Percentiles rank a stretch among this genome's conserved stretches.
phyloP scores from a whole-genome alignment of 371 early-diverging fungal genomes.

The Mucor saturninus region DNA sequence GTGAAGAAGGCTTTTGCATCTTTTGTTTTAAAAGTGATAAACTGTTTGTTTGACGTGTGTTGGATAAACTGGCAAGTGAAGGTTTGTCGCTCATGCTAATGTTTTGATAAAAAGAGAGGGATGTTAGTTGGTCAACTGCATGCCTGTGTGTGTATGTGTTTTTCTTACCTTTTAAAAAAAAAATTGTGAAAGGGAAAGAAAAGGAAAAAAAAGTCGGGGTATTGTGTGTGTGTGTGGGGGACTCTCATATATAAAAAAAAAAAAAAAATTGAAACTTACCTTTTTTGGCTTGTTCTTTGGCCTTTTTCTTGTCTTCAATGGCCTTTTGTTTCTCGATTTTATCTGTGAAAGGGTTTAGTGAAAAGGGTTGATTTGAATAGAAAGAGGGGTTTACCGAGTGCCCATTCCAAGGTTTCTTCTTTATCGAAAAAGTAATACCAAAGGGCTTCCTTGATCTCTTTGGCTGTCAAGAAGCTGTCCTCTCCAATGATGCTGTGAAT shows the following conservation, averaged over 20 bases:
- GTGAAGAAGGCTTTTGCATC: constrained; percentile 25
- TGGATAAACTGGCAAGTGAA: constrained; percentile 23
- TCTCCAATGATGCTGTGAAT: constrained; percentile 61
- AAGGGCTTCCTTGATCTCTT: constrained; percentile 68
- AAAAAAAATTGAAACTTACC: constrained; percentile 10
- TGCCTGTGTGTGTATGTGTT: neutral
- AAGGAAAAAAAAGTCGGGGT: constrained; percentile 4
- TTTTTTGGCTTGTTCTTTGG: constrained; percentile 36
- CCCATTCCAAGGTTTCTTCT: constrained; percentile 60
- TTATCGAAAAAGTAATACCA: constrained; percentile 71
- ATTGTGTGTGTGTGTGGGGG: neutral
- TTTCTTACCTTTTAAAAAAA: neutral
- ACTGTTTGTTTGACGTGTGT: constrained; percentile 17
- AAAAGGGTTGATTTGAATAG: neutral
- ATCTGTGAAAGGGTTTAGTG: constrained; percentile 24
- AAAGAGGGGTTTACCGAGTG: constrained; percentile 54
- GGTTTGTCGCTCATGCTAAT: constrained; percentile 8
- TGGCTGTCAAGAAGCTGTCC: constrained; percentile 44
- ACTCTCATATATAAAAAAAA: neutral
- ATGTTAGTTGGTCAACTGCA: neutral
- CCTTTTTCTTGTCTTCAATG: constrained; percentile 50
- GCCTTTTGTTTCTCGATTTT: constrained; percentile 41
- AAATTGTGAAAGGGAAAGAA: neutral
- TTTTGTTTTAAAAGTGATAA: constrained; percentile 23
- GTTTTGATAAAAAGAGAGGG: too few relatives aligned